phyloP scores from a whole-genome alignment of 441 rosid species.

The Erysimum cheiri region DNA sequence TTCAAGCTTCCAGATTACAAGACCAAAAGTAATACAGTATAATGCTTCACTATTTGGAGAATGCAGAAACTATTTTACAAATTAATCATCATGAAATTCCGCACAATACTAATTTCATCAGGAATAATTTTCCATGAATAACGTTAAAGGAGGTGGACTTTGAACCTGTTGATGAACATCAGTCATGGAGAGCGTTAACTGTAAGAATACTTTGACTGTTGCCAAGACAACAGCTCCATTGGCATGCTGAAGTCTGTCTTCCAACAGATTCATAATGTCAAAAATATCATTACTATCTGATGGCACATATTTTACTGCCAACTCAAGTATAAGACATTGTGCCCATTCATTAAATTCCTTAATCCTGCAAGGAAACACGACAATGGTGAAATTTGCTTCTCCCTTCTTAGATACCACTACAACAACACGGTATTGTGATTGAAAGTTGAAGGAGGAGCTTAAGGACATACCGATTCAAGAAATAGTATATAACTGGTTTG shows the following conservation, averaged over 20 bases:
- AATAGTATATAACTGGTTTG: conserved; percentile 72
- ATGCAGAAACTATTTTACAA: background rate
- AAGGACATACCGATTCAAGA: conserved; percentile 72
- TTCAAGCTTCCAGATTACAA: conserved; percentile 25
- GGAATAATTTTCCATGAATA: background rate
- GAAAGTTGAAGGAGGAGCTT: conserved; percentile 20
- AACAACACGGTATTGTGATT: conserved; percentile 13
- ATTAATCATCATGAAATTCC: background rate
- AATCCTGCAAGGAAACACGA: conserved; percentile 63
- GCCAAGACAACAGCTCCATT: conserved; percentile 99
- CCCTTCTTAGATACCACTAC: conserved; percentile 3
- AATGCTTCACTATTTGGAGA: conserved; percentile 12
- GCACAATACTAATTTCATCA: conserved; percentile 11
- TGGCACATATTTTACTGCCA: conserved; percentile 88
- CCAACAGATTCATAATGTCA: conserved; percentile 98
- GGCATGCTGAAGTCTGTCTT: conserved; percentile 99
- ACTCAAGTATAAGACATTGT: conserved; percentile 94
- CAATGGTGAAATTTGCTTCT: conserved; percentile 20
- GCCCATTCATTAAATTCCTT: conserved; percentile 97
- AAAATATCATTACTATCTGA: conserved; percentile 89
- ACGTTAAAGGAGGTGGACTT: conserved; percentile 24
- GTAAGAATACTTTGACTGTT: conserved; percentile 83
- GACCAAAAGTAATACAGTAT: background rate
- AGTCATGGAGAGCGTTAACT: conserved; percentile 89
- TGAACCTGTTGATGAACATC: conserved; percentile 97